These are phyloP conservation scores for Steccherinum ochraceum DNA, from an alignment of 768 basidiomycete species.

Conservation along the genomic window DNA sequence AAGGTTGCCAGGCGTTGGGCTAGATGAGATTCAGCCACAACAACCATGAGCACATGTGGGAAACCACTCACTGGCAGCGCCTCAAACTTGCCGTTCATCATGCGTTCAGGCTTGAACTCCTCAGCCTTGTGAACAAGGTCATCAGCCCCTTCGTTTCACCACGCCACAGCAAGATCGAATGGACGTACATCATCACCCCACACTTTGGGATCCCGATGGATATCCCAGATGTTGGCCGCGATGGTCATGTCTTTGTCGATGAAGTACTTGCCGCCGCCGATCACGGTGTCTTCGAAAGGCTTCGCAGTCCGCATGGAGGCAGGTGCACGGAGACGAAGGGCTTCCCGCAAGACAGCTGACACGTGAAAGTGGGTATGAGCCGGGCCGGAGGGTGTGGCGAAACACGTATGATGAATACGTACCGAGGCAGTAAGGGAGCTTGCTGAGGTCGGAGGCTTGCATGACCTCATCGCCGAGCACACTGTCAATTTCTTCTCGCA, in stretches of 20 bases:
- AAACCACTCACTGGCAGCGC: slow-evolving; percentile 31
- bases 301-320: slow-evolving; percentile 29
- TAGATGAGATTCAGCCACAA: slow-evolving; percentile 6
- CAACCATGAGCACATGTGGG: neutral
- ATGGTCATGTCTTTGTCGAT: slow-evolving; percentile 27
- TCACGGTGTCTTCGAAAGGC: slow-evolving; percentile 30
- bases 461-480: slow-evolving; percentile 35
- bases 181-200: slow-evolving; percentile 44
- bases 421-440: slow-evolving; percentile 40
- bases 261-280: slow-evolving; percentile 35
- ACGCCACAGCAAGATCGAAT: neutral
- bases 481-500: slow-evolving; percentile 42
- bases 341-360: slow-evolving; percentile 33
- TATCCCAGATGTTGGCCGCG: slow-evolving; percentile 21
- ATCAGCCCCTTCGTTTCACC: too few species aligned
- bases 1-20: slow-evolving; percentile 40
- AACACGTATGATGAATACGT: neutral
- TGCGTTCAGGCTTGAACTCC: slow-evolving; percentile 41
- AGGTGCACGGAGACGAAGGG: slow-evolving; percentile 30
- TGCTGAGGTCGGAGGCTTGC: slow-evolving; percentile 32
- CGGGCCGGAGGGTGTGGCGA: neutral
- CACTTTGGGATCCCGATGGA: slow-evolving; percentile 36
- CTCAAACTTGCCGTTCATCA: slow-evolving; percentile 45
- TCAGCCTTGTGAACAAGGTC: slow-evolving; percentile 15
- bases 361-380: neutral